Evolutionary conservation across 345 rosid genomes (phyloP).

Genomic region (Aquilaria sinensis): DNA sequence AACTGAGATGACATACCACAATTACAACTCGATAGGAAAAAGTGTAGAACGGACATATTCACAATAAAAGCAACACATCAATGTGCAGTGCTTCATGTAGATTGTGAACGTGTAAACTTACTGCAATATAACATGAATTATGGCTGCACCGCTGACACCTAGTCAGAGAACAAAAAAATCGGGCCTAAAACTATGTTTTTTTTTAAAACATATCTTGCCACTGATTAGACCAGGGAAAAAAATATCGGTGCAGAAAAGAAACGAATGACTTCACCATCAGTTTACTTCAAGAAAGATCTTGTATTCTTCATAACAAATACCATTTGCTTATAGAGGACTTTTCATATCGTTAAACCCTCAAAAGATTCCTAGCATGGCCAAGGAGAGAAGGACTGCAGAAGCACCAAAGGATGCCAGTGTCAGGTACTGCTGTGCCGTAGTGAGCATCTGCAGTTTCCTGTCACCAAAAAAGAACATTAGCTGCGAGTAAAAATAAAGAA

Average conservation of each 20-base stretch:
- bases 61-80: no score
- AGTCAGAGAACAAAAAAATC: constrained; percentile 52
- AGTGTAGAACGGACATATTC: no score
- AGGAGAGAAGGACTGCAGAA: constrained; percentile 85
- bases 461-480: not conserved
- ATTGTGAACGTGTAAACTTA: constrained; percentile 29
- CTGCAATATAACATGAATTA: constrained; percentile 94
- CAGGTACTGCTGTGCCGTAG: constrained; percentile 67
- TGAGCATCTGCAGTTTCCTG: constrained; percentile 83
- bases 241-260: not conserved
- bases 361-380: constrained; percentile 83
- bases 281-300: not conserved
- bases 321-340: constrained; percentile 73
- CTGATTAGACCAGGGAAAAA: constrained; percentile 25
- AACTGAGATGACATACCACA: constrained; percentile 64
- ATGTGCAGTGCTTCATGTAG: not conserved
- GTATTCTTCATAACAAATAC: constrained; percentile 24
- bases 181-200: constrained; percentile 79
- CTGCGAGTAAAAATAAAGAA: constrained; percentile 1
- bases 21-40: not conserved
- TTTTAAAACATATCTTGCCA: constrained; percentile 57
- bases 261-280: not conserved
- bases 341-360: constrained; percentile 89
- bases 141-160: constrained; percentile 88
- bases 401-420: constrained; percentile 84